Evolutionary conservation across 192 early-diverging fungal species (phyloP), one percentile per base, ranked within the genome.

Genomic region (Borealophlyctis nickersoniae): DNA sequence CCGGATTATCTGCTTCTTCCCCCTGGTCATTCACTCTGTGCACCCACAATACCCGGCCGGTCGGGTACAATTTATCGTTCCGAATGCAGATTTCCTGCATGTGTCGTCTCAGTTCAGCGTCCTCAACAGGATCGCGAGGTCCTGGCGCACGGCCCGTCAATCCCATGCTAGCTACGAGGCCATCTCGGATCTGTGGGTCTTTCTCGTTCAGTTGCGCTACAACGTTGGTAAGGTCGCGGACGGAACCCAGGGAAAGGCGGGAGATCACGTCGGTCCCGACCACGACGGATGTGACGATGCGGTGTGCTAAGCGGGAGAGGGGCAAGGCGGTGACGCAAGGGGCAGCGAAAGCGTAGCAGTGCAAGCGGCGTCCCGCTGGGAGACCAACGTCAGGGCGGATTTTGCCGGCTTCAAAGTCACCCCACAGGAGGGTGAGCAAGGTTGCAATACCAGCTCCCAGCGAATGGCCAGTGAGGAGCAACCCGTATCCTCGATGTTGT

Each of bases 391-490:
- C 62, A 0, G 63, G 66, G 60, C 26, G 56, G 65, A 60, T 58
- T 71, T 69, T 14, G 51, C 75, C 59, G 63, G 77, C 60, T 36
- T 59, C 30, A 52, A 58, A 70, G 70, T 87, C 78, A 29, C 85
- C 83, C 94, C 92, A 96, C 5, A 92, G 62, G 9, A 94, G 75
- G 3, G 88, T 78, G 3, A 96, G 70, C 22, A 93, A 65, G 0
- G 89, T 78, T 0, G 92, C 93, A 2, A 96, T 88, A 1, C 92
- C 93, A 29, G 87, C 92, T 49, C 94, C 94, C 23, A 96, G 68
- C 13, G 88, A 91, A 72, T 96, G 94, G 11, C 94, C 94, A 9
- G 89, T 92, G 13, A 96, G 64, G 2, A 94, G 83, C 51, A 96
- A 69, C 1, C 86, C 84, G 65, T 96, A 96, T 39, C 86, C 84